Evolutionary conservation across 2,329 filamentous ascomycete genomes (phyloP), one percentile per base, ranked within the genome.

Genomic region (Colletotrichum acutatum): DNA sequence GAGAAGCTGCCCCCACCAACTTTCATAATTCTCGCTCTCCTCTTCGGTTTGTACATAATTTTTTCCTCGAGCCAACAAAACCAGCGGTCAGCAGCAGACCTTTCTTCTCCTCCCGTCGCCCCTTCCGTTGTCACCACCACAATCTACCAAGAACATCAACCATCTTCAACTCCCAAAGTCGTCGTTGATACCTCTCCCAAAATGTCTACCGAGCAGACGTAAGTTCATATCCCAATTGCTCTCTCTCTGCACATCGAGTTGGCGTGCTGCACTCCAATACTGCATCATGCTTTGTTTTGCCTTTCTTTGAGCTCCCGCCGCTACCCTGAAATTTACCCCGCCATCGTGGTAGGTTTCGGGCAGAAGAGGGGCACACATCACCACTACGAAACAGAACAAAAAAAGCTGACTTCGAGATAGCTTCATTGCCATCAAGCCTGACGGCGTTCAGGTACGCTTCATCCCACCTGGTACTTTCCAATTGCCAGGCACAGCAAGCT

Each of bases 361-460:
- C 62, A 68, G 49, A 56, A 60, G 68, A 64, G 71, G 59, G 68
- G 71, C 70, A 72, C 71, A 72, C 61, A 66, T 19, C 58, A 59
- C 54, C 64, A 66, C 30, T 24, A 22, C 37, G 22, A 63, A 37
- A 22, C 19, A 34, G 61, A 62, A 64, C 53, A 60, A 71, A 56
- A 67, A 60, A 26, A 30, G 71, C 72, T 75, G 59, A 75, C 72
- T 16, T 49, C 30, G 54, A 63, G 26, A 68, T 56, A 98, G 96
- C 90, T 98, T 98, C 94, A 98, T 98, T 91, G 97, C 97, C 85
- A 95, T 99, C 92, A 99, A 99, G 95, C 97, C 96, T 81, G 97
- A 98, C 89, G 97, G 97, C 86, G 97, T 98, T 88, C 97, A 98
- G 93, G 95, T 97, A 92, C 79, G 87, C 56, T 57, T 74, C 73